Base-by-base conservation (phyloP, 2,329 filamentous ascomycete genomes). In the Clathrospora elynae region DNA sequence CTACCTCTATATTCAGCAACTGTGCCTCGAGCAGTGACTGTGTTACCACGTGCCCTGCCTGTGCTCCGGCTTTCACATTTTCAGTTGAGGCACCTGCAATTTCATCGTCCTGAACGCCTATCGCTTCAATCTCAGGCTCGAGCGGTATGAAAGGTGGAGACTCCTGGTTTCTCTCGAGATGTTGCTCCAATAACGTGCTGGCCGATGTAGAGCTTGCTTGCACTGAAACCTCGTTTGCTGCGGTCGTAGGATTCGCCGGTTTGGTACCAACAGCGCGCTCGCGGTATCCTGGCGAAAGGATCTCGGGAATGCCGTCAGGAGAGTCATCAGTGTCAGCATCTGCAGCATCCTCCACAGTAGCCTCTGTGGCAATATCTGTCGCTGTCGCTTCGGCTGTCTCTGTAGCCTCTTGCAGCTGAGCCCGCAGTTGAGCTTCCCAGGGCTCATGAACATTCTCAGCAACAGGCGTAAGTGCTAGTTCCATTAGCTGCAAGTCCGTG, bases 381-480 rank as follows among this genome's bases (percentile, higher is more conserved):
- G n/a, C n/a, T n/a, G n/a, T n/a, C n/a, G n/a, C n/a, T n/a, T n/a
- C n/a, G n/a, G n/a, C n/a, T n/a, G n/a, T n/a, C n/a, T n/a, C n/a
- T n/a, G n/a, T n/a, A n/a, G n/a, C n/a, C n/a, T n/a, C n/a, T n/a
- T n/a, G n/a, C n/a, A n/a, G n/a, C n/a, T n/a, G n/a, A n/a, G n/a
- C 14, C 10, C 9, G 41, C 7, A 44, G 10, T 8, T 44, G 29
- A 7, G 35, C 23, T 26, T 44, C 23, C 41, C 35, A 34, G 2
- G n/a, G 19, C 2, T 32, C 28, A n/a, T 30, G 13, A 12, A 16
- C 16, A 7, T 37, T 11, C 6, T 31, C 22, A 2, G 37, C 20
- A 1, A 17, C n/a, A 11, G 16, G 26, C 12, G 8, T 22, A 5
- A 43, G 33, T 10, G 2, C 22, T 6, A 23, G 10, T 23, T 23